Evolutionary conservation across 2,329 filamentous ascomycete genomes (phyloP).

Genomic region (Trichoderma polysporum): DNA sequence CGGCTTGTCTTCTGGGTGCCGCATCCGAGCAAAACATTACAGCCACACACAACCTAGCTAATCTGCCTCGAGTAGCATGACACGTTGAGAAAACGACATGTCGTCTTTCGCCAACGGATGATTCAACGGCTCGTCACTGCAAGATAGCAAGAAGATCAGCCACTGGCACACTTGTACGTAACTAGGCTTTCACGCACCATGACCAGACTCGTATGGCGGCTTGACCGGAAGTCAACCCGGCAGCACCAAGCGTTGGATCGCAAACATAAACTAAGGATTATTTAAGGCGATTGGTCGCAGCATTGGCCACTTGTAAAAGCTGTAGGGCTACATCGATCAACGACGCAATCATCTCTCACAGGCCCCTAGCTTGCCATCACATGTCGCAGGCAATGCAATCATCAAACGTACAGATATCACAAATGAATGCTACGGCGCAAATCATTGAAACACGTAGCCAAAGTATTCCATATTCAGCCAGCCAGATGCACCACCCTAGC

Average conservation of each 20-base stretch:
- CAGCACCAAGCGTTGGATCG: constrained; percentile 7
- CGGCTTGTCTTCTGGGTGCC: background rate
- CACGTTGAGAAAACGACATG: constrained; percentile 11
- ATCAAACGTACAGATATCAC: background rate
- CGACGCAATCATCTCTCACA: background rate
- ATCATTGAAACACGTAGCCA: background rate
- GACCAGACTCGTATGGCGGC: background rate
- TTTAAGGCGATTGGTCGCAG: background rate
- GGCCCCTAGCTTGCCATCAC: background rate
- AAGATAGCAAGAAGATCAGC: background rate
- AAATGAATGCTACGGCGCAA: background rate
- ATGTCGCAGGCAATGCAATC: background rate
- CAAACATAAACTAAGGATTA: background rate
- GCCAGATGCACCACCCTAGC: background rate
- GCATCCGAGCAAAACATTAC: constrained; percentile 3
- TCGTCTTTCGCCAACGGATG: background rate
- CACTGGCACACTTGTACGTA: background rate
- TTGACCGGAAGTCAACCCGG: constrained; percentile 14
- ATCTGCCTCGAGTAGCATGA: background rate
- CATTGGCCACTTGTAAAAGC: background rate
- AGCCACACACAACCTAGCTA: background rate
- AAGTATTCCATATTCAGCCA: background rate
- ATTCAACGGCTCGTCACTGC: background rate
- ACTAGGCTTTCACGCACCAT: background rate
- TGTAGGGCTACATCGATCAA: background rate